Evolutionary conservation across 768 basidiomycete genomes (phyloP), one percentile per base, ranked within the genome.

Genomic region (Pisolithus sp.): DNA sequence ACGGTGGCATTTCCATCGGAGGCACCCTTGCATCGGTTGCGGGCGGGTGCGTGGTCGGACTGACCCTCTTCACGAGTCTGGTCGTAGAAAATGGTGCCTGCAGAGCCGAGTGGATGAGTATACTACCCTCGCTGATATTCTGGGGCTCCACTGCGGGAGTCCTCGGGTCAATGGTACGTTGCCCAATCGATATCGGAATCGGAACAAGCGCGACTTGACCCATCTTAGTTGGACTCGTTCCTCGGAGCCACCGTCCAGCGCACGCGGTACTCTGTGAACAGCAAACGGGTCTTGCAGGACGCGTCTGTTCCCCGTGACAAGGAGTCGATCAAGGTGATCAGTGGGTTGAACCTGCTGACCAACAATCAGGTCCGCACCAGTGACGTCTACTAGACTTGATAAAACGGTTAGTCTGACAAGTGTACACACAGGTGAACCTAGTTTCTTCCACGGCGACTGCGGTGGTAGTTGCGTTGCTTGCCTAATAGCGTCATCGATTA

Each of bases 211-310:
- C 38, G 15, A 21, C n/a, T 15, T 39, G n/a, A 48, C n/a, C 42
- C 28, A 6, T 31, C 31, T 37, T 64, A 89, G 88, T 67, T 92
- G 46, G 94, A 97, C 64, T 93, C 89, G 0, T 40, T 96, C 12
- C 73, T 96, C 17, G 94, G 94, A 2, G 92, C 93, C 5, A 92
- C 89, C 5, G 64, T 95, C 1, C 94, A 97, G 59, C 73, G 77
- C 49, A 92, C 91, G 4, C 77, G 83, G 24, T 95, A 84, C 68
- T 85, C 85, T 5, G 69, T 69, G 42, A 70, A 72, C 20, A 77
- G 75, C 56, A 82, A 82, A 59, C 69, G 77, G 41, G 75, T 96
- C 46, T 71, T 90, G 13, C 82, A 84, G 45, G 82, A 88, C 57
- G 73, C 71, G 13, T 66, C 70, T 1, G 64, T 65, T 10, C 56